Conservation (phyloP, 73 alveolate genomes). For the Paramecium biaurelia region DNA sequence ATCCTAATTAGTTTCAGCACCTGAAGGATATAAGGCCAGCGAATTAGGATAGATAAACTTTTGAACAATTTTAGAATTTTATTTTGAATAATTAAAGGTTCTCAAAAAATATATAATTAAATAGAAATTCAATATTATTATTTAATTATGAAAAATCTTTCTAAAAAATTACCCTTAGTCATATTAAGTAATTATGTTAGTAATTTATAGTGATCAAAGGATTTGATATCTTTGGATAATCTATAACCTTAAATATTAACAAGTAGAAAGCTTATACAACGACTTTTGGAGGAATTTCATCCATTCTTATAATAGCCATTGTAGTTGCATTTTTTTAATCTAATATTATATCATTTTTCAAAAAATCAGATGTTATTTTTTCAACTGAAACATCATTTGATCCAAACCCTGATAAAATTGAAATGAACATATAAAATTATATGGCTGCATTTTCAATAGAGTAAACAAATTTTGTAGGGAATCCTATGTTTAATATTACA, state of each 20-base stretch:
- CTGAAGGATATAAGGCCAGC: not conserved
- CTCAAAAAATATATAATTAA: not conserved
- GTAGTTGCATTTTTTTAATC: not conserved
- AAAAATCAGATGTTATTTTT: not conserved
- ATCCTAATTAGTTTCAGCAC: not conserved
- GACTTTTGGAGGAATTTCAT: not conserved
- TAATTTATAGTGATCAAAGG: not conserved
- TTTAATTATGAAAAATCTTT: not conserved
- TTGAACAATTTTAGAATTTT: not conserved
- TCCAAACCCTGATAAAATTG: not conserved
- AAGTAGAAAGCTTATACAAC: not conserved
- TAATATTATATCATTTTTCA: not conserved
- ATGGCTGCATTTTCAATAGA: not conserved
- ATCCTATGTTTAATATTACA: not conserved
- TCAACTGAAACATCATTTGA: not conserved
- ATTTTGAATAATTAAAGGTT: not conserved
- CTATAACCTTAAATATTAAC: not conserved
- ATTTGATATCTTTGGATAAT: slow-evolving; percentile 3
- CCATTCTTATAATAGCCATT: not conserved
- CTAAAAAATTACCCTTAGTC: not conserved
- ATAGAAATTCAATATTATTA: not conserved
- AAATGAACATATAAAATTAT: not conserved
- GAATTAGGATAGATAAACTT: not conserved
- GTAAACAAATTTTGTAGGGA: not conserved
- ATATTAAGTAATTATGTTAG: not conserved